Conservation (phyloP, 2,329 filamentous ascomycete species). For the Raffaelea arxii region DNA sequence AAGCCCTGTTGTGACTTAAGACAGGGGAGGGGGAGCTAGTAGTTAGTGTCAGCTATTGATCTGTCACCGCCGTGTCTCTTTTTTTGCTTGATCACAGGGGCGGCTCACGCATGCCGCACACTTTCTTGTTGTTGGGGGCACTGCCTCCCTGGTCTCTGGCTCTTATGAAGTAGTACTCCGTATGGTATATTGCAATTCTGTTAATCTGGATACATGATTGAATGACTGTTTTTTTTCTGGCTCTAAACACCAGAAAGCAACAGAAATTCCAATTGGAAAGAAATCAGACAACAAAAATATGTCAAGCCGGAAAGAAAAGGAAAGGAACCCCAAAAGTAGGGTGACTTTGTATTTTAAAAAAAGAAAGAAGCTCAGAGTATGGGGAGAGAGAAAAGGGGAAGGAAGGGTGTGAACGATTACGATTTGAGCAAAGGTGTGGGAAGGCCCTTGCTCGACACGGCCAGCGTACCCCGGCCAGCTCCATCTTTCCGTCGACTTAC, state of each 20-base stretch:
- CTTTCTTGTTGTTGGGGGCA: no score
- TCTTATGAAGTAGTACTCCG: background rate
- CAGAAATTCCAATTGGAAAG: no score
- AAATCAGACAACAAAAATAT: no score
- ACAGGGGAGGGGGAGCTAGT: background rate
- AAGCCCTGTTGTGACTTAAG: background rate
- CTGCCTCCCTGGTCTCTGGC: background rate
- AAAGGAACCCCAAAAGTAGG: no score
- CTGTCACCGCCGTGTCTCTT: background rate
- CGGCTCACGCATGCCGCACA: background rate
- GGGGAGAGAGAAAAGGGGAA: constrained; percentile 1
- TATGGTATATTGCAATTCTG: no score
- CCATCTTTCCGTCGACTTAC: background rate
- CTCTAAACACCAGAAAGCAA: background rate
- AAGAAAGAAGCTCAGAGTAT: no score
- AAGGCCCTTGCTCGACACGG: background rate
- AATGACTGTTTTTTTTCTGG: background rate
- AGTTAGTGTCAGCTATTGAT: background rate
- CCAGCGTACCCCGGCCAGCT: background rate
- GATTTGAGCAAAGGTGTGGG: background rate
- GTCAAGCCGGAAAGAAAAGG: no score
- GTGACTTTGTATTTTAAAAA: no score
- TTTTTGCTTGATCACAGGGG: background rate
- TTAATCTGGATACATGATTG: background rate
- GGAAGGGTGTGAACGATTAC: background rate